A percentile compares a stretch with the other conserved stretches of the same genome.
phyloP scores from a whole-genome alignment of 2,329 filamentous ascomycete genomes.

The Blastomyces emzantsi region DNA sequence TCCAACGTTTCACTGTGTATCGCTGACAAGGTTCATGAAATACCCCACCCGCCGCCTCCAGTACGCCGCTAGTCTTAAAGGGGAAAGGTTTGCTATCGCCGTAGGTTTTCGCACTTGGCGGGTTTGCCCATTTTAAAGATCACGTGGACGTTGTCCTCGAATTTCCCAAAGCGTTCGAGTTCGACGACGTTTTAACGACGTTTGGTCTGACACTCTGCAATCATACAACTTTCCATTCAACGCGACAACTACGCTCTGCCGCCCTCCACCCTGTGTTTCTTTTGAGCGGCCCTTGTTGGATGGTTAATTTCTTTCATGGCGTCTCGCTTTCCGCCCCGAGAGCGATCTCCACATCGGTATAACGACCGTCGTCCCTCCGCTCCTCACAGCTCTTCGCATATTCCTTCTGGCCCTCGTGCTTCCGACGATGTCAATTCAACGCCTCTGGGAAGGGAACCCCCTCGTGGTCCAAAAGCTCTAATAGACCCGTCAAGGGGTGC shows the following conservation, averaged over 20 bases:
- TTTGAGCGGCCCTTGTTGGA: slow-evolving; percentile 11
- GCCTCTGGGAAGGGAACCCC: slow-evolving; percentile 57
- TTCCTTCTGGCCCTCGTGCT: slow-evolving; percentile 39
- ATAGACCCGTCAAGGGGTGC: slow-evolving; percentile 53
- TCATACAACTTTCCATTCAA: neutral
- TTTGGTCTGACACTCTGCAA: neutral
- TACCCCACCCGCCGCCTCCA: neutral
- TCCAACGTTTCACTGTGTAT: no score
- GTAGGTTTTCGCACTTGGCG: no score
- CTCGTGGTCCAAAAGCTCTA: slow-evolving; percentile 71
- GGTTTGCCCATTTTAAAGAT: neutral
- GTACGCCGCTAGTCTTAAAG: neutral
- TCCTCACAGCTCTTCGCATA: slow-evolving; percentile 48
- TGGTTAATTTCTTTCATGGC: slow-evolving; percentile 34
- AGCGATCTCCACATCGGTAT: slow-evolving; percentile 63
- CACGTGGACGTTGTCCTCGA: neutral
- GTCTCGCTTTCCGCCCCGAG: slow-evolving; percentile 56
- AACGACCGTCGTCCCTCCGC: slow-evolving; percentile 62
- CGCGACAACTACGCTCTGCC: neutral
- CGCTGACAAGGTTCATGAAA: no score
- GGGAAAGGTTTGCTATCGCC: neutral
- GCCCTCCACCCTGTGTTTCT: neutral
- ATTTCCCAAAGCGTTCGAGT: neutral
- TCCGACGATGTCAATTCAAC: slow-evolving; percentile 53
- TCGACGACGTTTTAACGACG: neutral